A percentile compares a stretch with the other conserved stretches of the same genome.
Conservation (phyloP, 2,329 filamentous ascomycete genomes). For the Alternaria ventricosa region DNA sequence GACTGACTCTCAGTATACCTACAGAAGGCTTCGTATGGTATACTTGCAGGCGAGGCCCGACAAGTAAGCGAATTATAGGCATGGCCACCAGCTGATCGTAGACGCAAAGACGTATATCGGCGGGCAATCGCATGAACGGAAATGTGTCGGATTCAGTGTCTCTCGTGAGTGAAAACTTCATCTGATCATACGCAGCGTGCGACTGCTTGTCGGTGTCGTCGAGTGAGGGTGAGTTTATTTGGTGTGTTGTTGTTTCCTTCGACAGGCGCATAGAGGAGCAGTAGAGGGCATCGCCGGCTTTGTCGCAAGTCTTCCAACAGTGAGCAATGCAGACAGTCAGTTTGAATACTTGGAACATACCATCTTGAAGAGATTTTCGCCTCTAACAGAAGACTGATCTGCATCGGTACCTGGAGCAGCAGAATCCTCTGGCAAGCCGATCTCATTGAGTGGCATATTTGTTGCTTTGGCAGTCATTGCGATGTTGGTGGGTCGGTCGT, state of each 20-base stretch:
- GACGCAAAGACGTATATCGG: not conserved
- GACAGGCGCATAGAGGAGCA: not conserved
- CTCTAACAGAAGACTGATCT: not conserved
- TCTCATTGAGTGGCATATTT: not conserved
- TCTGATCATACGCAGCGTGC: not conserved
- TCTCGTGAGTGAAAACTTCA: not conserved
- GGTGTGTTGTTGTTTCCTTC: not conserved
- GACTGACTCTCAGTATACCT: not conserved
- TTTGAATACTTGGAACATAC: not conserved
- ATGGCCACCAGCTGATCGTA: not conserved
- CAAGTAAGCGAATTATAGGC: not conserved
- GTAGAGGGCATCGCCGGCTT: not conserved
- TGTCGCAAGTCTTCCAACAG: not conserved
- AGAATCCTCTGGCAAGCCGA: not conserved
- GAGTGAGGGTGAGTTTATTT: not conserved
- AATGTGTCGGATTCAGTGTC: not conserved
- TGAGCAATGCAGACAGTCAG: not conserved
- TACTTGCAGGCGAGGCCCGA: not conserved
- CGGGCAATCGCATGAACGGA: not conserved
- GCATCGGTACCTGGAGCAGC: not conserved
- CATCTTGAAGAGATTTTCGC: not conserved
- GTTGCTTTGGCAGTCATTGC: not conserved
- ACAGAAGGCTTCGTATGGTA: not conserved
- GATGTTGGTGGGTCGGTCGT: not conserved
- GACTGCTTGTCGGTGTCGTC: not conserved